Conservation (phyloP, 2,329 filamentous ascomycete species). For the Furcasterigmium furcatum region DNA sequence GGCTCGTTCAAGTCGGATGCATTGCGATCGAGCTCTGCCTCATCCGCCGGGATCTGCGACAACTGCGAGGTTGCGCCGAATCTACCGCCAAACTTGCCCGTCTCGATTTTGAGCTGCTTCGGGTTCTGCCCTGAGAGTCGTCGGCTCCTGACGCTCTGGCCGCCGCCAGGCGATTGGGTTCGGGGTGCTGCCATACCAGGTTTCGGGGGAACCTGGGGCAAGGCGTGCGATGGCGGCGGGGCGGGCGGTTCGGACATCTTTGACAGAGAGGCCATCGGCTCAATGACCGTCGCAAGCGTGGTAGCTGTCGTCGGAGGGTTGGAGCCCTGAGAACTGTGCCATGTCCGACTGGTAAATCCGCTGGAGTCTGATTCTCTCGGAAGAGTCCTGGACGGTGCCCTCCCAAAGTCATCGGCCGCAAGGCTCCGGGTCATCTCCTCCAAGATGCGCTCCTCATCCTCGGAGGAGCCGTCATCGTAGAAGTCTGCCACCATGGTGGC, state of each 20-base stretch:
- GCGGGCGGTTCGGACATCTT: slow-evolving; percentile 25
- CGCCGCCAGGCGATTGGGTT: slow-evolving; percentile 2
- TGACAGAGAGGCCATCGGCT: slow-evolving; percentile 16
- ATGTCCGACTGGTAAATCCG: slow-evolving; percentile 71
- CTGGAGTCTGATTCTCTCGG: slow-evolving; percentile 77
- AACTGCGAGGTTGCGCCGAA: not conserved
- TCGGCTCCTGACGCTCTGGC: slow-evolving; percentile 64
- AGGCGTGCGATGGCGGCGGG: slow-evolving; percentile 46
- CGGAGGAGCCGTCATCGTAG: slow-evolving; percentile 61
- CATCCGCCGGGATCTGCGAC: slow-evolving; percentile 2
- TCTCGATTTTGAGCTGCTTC: slow-evolving; percentile 89
- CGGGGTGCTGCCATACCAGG: slow-evolving; percentile 7
- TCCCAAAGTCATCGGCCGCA: slow-evolving; percentile 70
- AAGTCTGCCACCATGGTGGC: slow-evolving; percentile 48
- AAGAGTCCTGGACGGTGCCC: slow-evolving; percentile 1
- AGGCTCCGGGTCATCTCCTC: slow-evolving; percentile 88
- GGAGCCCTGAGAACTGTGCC: slow-evolving; percentile 66
- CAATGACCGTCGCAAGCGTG: slow-evolving; percentile 2
- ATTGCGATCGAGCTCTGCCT: slow-evolving; percentile 10
- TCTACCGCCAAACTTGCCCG: slow-evolving; percentile 27
- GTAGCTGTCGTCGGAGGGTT: slow-evolving; percentile 45
- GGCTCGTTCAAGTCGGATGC: not conserved
- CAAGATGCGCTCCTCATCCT: slow-evolving; percentile 73
- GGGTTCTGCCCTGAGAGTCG: slow-evolving; percentile 77
- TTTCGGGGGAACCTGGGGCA: slow-evolving; percentile 40